Evolutionary conservation across 108 stramenopile genomes (phyloP).

Genomic region (Pelagomonas calceolata): DNA sequence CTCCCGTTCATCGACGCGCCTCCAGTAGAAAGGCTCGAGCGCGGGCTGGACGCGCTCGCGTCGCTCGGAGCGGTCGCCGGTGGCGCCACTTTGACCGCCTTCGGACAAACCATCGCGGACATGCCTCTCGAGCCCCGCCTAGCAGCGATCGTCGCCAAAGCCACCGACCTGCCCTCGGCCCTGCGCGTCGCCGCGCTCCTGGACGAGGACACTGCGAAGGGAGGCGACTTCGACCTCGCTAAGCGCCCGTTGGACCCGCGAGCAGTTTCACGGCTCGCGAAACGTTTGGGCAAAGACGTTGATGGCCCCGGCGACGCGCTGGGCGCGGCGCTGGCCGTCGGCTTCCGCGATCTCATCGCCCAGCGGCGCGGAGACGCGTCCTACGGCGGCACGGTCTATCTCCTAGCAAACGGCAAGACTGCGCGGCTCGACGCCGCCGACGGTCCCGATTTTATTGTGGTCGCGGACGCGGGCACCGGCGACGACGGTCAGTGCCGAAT

Average conservation of each 20-base stretch:
- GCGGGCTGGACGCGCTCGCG: constrained; percentile 45
- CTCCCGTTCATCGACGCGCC: constrained; percentile 67
- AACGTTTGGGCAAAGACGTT: neutral
- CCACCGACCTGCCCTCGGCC: constrained; percentile 7
- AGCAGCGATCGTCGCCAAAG: constrained; percentile 41
- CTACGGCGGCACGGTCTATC: constrained; percentile 46
- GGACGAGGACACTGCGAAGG: no score
- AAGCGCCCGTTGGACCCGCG: neutral
- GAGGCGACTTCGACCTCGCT: neutral
- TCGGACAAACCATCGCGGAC: constrained; percentile 42
- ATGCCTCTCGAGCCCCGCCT: constrained; percentile 66
- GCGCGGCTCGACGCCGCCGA: constrained; percentile 28
- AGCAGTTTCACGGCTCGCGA: neutral
- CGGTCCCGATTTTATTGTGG: constrained; percentile 23
- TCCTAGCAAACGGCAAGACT: constrained; percentile 32
- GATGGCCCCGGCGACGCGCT: constrained; percentile 3
- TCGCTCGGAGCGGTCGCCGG: constrained; percentile 44
- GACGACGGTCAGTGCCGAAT: constrained; percentile 50
- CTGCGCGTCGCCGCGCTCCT: constrained; percentile 35
- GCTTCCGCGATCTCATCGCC: constrained; percentile 51
- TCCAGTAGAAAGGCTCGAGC: constrained; percentile 29
- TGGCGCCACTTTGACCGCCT: constrained; percentile 37
- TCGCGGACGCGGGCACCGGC: constrained; percentile 45
- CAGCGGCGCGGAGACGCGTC: constrained; percentile 48
- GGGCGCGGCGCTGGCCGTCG: constrained; percentile 40